A percentile compares a stretch with the other conserved stretches of the same genome.
Evolutionary conservation across 2,329 filamentous ascomycete species (phyloP).

Genomic region (Coleophoma eucalyptorum): DNA sequence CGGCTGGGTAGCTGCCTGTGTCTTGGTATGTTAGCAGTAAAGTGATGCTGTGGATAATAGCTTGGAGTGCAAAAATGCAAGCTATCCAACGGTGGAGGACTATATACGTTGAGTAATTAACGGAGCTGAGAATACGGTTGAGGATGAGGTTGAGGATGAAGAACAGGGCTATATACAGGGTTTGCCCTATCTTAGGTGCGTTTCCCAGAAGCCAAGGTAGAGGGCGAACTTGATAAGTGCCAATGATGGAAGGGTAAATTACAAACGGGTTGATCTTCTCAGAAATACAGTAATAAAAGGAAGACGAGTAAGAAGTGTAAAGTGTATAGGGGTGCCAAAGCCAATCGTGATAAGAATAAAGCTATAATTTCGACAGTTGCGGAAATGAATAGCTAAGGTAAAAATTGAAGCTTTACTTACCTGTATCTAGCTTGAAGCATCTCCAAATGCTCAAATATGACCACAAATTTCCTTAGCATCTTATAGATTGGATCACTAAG

Average conservation of each 20-base stretch:
- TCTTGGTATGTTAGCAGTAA: constrained; percentile 31
- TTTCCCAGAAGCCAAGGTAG: constrained; percentile 31
- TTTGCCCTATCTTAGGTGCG: constrained; percentile 24
- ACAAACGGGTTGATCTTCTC: constrained; percentile 27
- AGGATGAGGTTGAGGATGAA: constrained; percentile 44
- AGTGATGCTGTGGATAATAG: constrained; percentile 40
- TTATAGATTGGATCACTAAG: neutral
- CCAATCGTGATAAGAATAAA: constrained; percentile 21
- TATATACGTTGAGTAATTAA: constrained; percentile 44
- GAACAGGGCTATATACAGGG: constrained; percentile 38
- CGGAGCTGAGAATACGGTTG: constrained; percentile 43
- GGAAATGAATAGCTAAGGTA: neutral
- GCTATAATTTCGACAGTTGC: constrained; percentile 6
- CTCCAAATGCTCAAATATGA: neutral
- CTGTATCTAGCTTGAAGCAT: constrained; percentile 6
- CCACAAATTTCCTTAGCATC: neutral
- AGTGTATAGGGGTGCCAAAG: constrained; percentile 21
- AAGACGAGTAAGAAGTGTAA: constrained; percentile 20
- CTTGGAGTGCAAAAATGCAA: constrained; percentile 39
- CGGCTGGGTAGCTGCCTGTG: constrained; percentile 21
- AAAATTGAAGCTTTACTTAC: neutral
- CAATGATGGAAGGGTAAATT: constrained; percentile 28
- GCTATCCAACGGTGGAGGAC: constrained; percentile 47
- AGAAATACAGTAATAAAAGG: constrained; percentile 21
- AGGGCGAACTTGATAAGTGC: constrained; percentile 27